Evolutionary conservation across 2,329 filamentous ascomycete species (phyloP), one percentile per base, ranked within the genome.

Genomic region (Triangularia verruculosa): DNA sequence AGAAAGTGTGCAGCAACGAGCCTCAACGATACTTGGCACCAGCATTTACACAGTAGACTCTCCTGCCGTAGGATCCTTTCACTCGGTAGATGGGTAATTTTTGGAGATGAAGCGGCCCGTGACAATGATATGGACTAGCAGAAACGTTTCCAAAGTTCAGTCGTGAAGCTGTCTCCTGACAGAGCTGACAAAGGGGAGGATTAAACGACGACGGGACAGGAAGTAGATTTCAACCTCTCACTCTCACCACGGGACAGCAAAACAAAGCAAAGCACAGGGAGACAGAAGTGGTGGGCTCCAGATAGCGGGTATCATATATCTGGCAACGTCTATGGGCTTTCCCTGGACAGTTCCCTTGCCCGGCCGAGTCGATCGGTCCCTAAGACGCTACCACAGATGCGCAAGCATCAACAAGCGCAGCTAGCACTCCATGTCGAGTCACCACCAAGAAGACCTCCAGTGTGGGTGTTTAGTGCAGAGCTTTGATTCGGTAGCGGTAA

Each of bases 401-500:
- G 61, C 61, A 59, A 53, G 17, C 43, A 51, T 27, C 62, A 30
- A 39, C 52, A 59, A 34, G 56, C 62, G 47, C 61, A 39, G 30
- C 62, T 61, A 60, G 63, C 61, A 64, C 61, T 43, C 57, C 52
- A 30, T 28, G n/a, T 34, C 17, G 39, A 34, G 64, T 65, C 63
- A 69, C 64, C 63, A 67, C 64, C 64, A 62, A 57, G 61, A 32
- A n/a, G 30, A 22, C 53, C 51, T 61, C 63, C 32, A 62, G 52
- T 62, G 55, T 64, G 58, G 61, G 59, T 66, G 67, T 69, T 71
- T 62, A 71, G 67, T 65, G 64, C 64, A 63, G 61, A 62, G 67
- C 68, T 69, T 70, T 65, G 64, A 70, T 71, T 71, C 65, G 69
- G 70, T 69, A 70, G 67, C 64, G 65, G 66, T 66, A 61, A 43